These are phyloP conservation scores for Tetrapisispora arboricola DNA, from an alignment of 805 yeast species.

Conservation along the genomic window DNA sequence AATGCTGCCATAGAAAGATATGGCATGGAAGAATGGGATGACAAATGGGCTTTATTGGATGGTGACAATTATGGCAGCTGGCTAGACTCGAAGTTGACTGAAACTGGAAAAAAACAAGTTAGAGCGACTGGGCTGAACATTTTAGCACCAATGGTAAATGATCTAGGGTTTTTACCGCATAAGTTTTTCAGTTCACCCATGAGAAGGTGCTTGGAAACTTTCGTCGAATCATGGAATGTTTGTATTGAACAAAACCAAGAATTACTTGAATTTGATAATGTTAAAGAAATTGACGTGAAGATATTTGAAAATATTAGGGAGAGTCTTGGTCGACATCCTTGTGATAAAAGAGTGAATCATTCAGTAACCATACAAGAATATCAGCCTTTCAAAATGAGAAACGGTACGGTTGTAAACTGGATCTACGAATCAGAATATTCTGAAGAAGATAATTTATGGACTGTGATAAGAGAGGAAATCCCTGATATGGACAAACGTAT, in stretches of 20 bases:
- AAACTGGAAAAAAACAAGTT: constrained; percentile 47
- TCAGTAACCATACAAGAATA: constrained; percentile 12
- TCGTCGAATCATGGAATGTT: constrained; percentile 46
- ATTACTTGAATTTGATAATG: constrained; percentile 11
- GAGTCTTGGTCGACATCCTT: constrained; percentile 48
- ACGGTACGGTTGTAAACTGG: constrained; percentile 31
- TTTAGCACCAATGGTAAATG: constrained; percentile 14
- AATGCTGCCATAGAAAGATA: constrained; percentile 45
- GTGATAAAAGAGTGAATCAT: constrained; percentile 42
- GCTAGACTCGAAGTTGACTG: constrained; percentile 46
- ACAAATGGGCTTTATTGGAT: constrained; percentile 39
- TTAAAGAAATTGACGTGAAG: constrained; percentile 7
- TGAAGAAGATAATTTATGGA: constrained; percentile 42
- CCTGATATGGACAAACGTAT: constrained; percentile 40
- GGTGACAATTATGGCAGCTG: constrained; percentile 47
- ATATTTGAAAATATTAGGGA: constrained; percentile 44
- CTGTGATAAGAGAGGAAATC: constrained; percentile 39
- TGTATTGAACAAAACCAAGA: constrained; percentile 30
- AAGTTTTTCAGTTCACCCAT: constrained; percentile 52
- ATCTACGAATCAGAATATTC: constrained; percentile 37
- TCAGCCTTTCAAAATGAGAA: constrained; percentile 8
- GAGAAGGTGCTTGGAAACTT: constrained; percentile 52
- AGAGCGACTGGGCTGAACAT: constrained; percentile 29
- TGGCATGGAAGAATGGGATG: constrained; percentile 49
- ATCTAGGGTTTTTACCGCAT: constrained; percentile 48